Evolutionary conservation across 1,284 basidiomycete species (phyloP), one percentile per base, ranked within the genome.

Genomic region (Sanghuangporus baumii): DNA sequence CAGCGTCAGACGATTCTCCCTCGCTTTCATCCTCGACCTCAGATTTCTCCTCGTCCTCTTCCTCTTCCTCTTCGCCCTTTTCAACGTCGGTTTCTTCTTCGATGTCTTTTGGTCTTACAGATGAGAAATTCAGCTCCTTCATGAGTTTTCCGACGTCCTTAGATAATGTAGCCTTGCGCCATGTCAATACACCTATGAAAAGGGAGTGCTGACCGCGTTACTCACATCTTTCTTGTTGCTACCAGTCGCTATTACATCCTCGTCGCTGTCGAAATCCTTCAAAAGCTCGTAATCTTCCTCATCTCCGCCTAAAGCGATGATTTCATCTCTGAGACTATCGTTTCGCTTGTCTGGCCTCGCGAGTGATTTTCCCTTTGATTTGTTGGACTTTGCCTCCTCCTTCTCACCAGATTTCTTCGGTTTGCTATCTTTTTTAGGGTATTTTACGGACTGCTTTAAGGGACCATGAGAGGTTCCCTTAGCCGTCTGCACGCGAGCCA

Each of bases 61-160:
- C 66, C 23, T 62, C 56, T 46, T 65, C 60, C 34, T 68, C 64
- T 46, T 51, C 57, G 8, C 65, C 69, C 2, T 74, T 72, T 52
- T 74, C 74, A 1, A 71, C 73, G 8, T 75, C 70, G 11, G 68
- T 70, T 34, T 72, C 68, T 34, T 72, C 68, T 51, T 71, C 64
- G 2, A 65, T 62, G 6, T 69, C 68, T 11, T 65, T 67, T 6
- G 67, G 68, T 23, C 67, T 68, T 16, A 68, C 68, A 5, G 66
- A 67, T 18, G 69, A 71, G 56, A 84, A 78, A 66, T 84, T 81
- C 43, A 88, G 74, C 1, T 74, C 79, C 67, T 83, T 81, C 69
- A 88, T 75, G 71, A 88, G 85, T 56, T 81, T 79, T 1, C 82
- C 78, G 16, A 89, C 75, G 66, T 86, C 86, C 40, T 79, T 79